Base-by-base conservation (phyloP, 139 green algal species). In the Chara braunii region DNA sequence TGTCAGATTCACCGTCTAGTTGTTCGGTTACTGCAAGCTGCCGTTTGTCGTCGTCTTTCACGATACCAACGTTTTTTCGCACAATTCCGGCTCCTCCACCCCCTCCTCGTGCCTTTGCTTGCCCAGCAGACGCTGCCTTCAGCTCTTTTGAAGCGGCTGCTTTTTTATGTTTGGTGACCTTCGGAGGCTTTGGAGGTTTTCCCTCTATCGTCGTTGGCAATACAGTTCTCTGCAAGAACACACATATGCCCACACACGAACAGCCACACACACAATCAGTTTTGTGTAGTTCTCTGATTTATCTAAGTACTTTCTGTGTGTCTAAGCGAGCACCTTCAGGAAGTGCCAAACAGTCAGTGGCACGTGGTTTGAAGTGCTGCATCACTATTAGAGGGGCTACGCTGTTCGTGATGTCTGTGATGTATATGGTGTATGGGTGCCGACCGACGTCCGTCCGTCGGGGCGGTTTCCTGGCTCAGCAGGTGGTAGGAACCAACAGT, bases 151-250 rank as follows among this genome's bases (percentile, higher is more conserved):
- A 60, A 35, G 14, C 53, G 50, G 6, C 36, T 52, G 5, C 14
- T 62, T 62, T 8, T 48, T 48, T 14, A 62, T 35, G 31, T 35
- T 32, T 6, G 53, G 53, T 7, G 35, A n/a, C 53, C 36, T 62
- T 62, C 28, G 53, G 53, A 60, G 53, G 29, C 36, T 62, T 62
- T 6, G 53, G 53, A 5, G 53, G 53, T 7, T 62, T 62, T 52
- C 36, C 53, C 53, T 62, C 53, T 56, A 32, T 35, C 40, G 50
- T 14, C 14, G n/a, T 14, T 59, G n/a, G 22, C 14, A 48, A 26
- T 48, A 18, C 18, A 26, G 40, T 48, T 48, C 40, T 48, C 40
- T 48, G 40, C 40, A 48, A 18, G 40, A 48, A 48, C n/a, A 48
- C 18, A 48, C 18, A 18, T 18, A 48, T 18, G 18, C 40, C 18